A percentile compares a stretch with the other conserved stretches of the same genome.
These are phyloP conservation scores for Sporisorium sorghi DNA, from an alignment of 1,284 basidiomycete species.

Conservation along the genomic window DNA sequence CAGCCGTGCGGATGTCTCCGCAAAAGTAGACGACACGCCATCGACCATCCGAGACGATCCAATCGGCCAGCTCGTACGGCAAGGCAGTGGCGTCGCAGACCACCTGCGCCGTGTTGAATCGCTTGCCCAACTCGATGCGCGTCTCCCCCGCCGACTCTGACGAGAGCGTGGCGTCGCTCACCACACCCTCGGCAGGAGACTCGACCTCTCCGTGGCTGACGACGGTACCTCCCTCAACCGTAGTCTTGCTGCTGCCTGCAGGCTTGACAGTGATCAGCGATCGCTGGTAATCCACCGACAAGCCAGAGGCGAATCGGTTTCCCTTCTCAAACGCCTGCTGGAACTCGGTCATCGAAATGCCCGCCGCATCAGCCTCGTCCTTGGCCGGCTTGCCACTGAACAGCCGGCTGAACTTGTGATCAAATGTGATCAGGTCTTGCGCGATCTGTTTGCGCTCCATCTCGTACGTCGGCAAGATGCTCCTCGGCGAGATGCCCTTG, in stretches of 20 bases:
- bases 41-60: slow-evolving; percentile 30
- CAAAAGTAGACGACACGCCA: slow-evolving; percentile 40
- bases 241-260: slow-evolving; percentile 18
- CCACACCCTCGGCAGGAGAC: slow-evolving; percentile 14
- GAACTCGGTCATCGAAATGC: slow-evolving; percentile 78
- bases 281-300: slow-evolving; percentile 35
- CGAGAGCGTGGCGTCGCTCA: slow-evolving; percentile 19
- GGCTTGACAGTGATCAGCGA: slow-evolving; percentile 36
- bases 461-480: slow-evolving; percentile 75
- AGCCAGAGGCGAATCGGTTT: slow-evolving; percentile 34
- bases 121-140: slow-evolving; percentile 35
- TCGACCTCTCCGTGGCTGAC: slow-evolving; percentile 18
- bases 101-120: slow-evolving; percentile 33
- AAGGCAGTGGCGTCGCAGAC: slow-evolving; percentile 31
- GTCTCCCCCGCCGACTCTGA: slow-evolving; percentile 27
- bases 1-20: slow-evolving; percentile 31
- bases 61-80: slow-evolving; percentile 42
- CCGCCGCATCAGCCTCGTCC: slow-evolving; percentile 74
- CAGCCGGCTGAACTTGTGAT: slow-evolving; percentile 79
- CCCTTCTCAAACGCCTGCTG: slow-evolving; percentile 69
- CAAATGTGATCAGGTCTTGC: slow-evolving; percentile 82
- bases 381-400: slow-evolving; percentile 80
- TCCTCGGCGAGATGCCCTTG: slow-evolving; percentile 77
- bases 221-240: slow-evolving; percentile 20
- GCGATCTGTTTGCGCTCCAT: slow-evolving; percentile 74